Conservation (phyloP, 495 filamentous ascomycete genomes). For the Penicillium robsamsonii region DNA sequence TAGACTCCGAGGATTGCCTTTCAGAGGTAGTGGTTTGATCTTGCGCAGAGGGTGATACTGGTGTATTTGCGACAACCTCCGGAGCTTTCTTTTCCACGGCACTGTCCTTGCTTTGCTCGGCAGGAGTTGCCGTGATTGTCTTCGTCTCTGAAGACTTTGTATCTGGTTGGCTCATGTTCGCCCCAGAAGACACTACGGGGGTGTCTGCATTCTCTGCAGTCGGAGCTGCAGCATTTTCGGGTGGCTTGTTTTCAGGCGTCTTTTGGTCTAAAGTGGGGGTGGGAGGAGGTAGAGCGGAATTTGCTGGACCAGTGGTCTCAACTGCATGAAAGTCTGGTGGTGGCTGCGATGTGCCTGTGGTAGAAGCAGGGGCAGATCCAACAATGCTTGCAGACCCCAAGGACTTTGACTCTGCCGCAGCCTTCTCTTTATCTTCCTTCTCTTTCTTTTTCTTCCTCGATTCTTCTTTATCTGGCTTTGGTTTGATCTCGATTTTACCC, state of each 20-base stretch:
- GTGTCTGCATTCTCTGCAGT: neutral
- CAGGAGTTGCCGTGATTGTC: neutral
- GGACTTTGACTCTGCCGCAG: slow-evolving; percentile 24
- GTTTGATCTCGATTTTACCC: slow-evolving; percentile 62
- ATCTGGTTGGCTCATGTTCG: slow-evolving; percentile 3
- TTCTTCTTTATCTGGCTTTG: slow-evolving; percentile 43
- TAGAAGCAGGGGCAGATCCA: slow-evolving; percentile 11
- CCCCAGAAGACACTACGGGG: slow-evolving; percentile 8
- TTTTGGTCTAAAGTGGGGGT: neutral
- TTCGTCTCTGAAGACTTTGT: neutral
- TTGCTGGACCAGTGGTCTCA: neutral
- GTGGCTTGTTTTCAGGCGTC: neutral
- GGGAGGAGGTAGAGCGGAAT: slow-evolving; percentile 2
- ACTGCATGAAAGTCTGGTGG: neutral
- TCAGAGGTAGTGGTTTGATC: neutral
- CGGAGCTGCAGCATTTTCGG: neutral
- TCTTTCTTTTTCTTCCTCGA: slow-evolving; percentile 38
- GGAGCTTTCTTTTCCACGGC: neutral
- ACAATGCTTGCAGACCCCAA: slow-evolving; percentile 17
- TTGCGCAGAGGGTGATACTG: neutral
- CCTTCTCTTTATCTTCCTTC: slow-evolving; percentile 34
- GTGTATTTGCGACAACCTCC: neutral
- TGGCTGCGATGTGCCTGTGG: neutral
- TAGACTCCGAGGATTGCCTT: neutral
- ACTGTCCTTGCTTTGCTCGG: neutral